A percentile compares a stretch with the other conserved stretches of the same genome.
phyloP scores from a whole-genome alignment of 139 green algal genomes.

The Tetradesmus lagerheimii region DNA sequence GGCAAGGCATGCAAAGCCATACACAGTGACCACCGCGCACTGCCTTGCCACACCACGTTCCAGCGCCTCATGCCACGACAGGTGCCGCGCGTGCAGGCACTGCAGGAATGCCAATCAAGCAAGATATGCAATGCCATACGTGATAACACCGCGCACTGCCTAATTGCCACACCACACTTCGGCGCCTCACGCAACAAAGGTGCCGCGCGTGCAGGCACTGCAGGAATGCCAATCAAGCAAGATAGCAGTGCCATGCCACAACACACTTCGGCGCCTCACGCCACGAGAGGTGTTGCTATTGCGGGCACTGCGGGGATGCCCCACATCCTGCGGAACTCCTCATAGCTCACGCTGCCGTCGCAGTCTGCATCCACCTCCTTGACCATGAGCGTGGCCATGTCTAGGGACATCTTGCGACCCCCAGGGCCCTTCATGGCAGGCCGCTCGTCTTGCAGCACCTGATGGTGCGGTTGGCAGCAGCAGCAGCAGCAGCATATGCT shows the following conservation, averaged over 20 bases:
- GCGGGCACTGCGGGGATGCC: not conserved
- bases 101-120: not conserved
- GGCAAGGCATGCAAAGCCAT: too few relatives aligned
- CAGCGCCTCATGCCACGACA: too few relatives aligned
- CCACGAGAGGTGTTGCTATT: not conserved
- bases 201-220: not conserved
- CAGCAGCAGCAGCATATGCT: not conserved
- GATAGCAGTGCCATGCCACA: too few relatives aligned
- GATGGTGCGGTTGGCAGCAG: not conserved
- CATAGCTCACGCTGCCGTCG: constrained; percentile 61
- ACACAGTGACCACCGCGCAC: too few relatives aligned
- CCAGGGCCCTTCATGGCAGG: constrained; percentile 21
- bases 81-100: too few relatives aligned
- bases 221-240: not conserved
- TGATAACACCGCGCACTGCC: too few relatives aligned
- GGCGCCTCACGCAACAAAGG: too few relatives aligned
- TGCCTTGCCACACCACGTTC: too few relatives aligned
- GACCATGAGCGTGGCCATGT: constrained; percentile 63
- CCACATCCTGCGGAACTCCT: constrained; percentile 53
- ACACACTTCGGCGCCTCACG: not conserved
- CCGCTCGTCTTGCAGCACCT: constrained; percentile 17
- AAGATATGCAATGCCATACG: too few relatives aligned
- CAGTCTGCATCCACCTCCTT: constrained; percentile 65
- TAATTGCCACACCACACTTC: too few relatives aligned
- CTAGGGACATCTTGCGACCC: constrained; percentile 20